A percentile compares a stretch with the other conserved stretches of the same genome.
Conservation (phyloP, 2,329 filamentous ascomycete genomes). For the Penicillium concentricum region DNA sequence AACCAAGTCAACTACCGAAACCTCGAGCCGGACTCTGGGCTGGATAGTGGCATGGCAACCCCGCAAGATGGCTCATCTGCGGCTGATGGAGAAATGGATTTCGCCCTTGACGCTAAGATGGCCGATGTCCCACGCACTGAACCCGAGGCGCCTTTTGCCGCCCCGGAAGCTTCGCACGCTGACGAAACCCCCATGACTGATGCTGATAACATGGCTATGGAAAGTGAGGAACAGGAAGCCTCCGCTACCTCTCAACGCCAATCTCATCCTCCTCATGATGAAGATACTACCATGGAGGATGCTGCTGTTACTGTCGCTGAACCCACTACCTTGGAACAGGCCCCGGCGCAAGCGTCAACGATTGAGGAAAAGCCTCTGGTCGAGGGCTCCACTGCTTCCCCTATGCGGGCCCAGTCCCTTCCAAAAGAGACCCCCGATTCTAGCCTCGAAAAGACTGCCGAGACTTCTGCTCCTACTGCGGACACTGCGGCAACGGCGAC, state of each 20-base stretch:
- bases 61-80: slow-evolving; percentile 44
- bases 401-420: slow-evolving; percentile 18
- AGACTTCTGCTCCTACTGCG: slow-evolving; percentile 8
- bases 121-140: slow-evolving; percentile 38
- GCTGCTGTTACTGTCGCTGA: slow-evolving; percentile 21
- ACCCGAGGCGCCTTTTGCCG: slow-evolving; percentile 32
- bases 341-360: slow-evolving; percentile 16
- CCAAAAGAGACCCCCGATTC: slow-evolving; percentile 20
- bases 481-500: slow-evolving; percentile 14
- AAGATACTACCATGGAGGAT: slow-evolving; percentile 44
- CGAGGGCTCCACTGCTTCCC: slow-evolving; percentile 18
- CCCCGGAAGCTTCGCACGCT: slow-evolving; percentile 30
- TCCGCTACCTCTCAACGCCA: slow-evolving; percentile 33
- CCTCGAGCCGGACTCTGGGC: slow-evolving; percentile 54
- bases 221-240: slow-evolving; percentile 29
- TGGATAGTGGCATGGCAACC: slow-evolving; percentile 53
- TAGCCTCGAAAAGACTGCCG: slow-evolving; percentile 8
- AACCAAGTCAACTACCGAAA: slow-evolving; percentile 64
- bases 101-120: slow-evolving; percentile 39
- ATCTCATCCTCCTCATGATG: slow-evolving; percentile 33
- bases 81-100: slow-evolving; percentile 46
- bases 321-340: slow-evolving; percentile 19
- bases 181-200: slow-evolving; percentile 36
- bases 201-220: slow-evolving; percentile 31
- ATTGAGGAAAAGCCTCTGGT: slow-evolving; percentile 19